These are phyloP conservation scores for Euptelea pleiosperma DNA, from an alignment of 164 flowering plant genomes.

Conservation along the genomic window DNA sequence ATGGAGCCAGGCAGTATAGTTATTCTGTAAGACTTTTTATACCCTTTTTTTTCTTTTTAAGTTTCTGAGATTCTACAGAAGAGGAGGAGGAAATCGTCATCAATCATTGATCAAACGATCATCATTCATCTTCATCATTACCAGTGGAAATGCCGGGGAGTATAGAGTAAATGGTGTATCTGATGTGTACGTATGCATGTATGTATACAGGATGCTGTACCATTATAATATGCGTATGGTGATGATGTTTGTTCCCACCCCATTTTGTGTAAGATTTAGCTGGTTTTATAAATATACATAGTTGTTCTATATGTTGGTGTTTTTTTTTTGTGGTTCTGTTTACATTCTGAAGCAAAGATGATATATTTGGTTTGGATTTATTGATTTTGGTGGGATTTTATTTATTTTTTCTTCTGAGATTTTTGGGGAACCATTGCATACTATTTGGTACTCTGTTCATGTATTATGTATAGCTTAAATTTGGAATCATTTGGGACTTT, in stretches of 20 bases:
- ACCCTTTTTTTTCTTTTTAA: background rate
- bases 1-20: constrained; percentile 69
- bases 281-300: constrained; percentile 22
- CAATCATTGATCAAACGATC: constrained; percentile 14
- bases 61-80: constrained; percentile 9
- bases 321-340: no score
- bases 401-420: no score
- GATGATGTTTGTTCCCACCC: constrained; percentile 31
- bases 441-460: no score
- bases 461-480: no score
- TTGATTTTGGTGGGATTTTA: no score
- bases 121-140: background rate
- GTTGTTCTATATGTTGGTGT: constrained; percentile 19
- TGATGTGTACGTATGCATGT: constrained; percentile 10
- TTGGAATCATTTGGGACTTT: no score
- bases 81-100: no score
- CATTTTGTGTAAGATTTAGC: constrained; percentile 26
- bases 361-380: no score
- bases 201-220: constrained; percentile 17
- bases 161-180: constrained; percentile 12
- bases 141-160: constrained; percentile 16
- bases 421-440: no score
- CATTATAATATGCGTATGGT: constrained; percentile 15
- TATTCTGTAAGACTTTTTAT: constrained; percentile 11
- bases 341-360: no score